phyloP scores from a whole-genome alignment of 2,329 filamentous ascomycete species.

The Decorospora gaudefroyi region DNA sequence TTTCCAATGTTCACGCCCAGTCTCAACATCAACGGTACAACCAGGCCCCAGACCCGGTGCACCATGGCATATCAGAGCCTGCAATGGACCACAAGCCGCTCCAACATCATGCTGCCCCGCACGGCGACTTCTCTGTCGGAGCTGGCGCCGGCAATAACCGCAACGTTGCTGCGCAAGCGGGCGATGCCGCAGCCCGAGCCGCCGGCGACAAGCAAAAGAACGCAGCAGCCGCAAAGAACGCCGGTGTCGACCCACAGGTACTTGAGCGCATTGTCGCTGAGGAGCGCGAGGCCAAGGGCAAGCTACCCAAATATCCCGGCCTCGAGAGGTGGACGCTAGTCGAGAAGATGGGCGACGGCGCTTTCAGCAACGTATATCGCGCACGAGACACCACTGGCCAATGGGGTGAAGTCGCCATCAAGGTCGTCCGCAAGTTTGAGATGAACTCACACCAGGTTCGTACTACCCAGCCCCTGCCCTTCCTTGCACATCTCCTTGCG shows the following conservation, averaged over 20 bases:
- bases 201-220: slow-evolving; percentile 64
- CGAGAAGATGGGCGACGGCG: slow-evolving; percentile 98
- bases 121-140: slow-evolving; percentile 65
- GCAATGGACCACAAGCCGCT: slow-evolving; percentile 60
- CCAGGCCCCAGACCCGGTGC: slow-evolving; percentile 56
- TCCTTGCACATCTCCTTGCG: slow-evolving; percentile 37
- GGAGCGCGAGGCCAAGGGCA: slow-evolving; percentile 82
- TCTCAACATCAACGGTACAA: slow-evolving; percentile 61
- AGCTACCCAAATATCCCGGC: slow-evolving; percentile 83
- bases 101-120: slow-evolving; percentile 55
- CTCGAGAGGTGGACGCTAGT: slow-evolving; percentile 82
- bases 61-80: slow-evolving; percentile 63
- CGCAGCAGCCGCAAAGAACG: slow-evolving; percentile 54
- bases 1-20: slow-evolving; percentile 65
- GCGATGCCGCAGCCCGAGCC: slow-evolving; percentile 66
- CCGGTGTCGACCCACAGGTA: slow-evolving; percentile 62
- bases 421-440: slow-evolving; percentile 97
- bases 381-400: slow-evolving; percentile 75
- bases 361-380: slow-evolving; percentile 97
- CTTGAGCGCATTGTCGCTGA: slow-evolving; percentile 87
- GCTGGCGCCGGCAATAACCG: slow-evolving; percentile 64
- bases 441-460: slow-evolving; percentile 99
- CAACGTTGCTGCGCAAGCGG: slow-evolving; percentile 71
- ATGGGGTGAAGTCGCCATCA: slow-evolving; percentile 87
- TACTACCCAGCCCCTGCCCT: slow-evolving; percentile 46